Conservation (phyloP, 148 eudicot species). For the Vaccinium macrocarpon region DNA sequence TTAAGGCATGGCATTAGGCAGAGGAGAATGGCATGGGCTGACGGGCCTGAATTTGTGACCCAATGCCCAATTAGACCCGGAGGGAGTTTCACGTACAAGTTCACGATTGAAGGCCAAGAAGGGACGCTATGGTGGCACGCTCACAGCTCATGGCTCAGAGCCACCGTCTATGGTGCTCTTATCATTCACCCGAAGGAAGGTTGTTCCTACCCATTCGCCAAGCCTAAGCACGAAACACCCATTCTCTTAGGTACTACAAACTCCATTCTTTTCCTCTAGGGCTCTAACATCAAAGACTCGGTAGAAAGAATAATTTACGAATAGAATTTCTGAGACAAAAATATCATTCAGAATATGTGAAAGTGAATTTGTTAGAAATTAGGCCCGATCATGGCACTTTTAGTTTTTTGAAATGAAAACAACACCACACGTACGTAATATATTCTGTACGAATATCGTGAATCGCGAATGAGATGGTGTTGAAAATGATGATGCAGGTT, state of each 20-base stretch:
- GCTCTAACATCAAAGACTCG: too few species aligned
- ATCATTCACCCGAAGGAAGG: slow-evolving; percentile 45
- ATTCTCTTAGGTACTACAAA: slow-evolving; percentile 34
- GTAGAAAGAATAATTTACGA: too few species aligned
- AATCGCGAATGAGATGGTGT: background rate
- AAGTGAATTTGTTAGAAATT: too few species aligned
- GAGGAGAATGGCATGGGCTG: slow-evolving; percentile 46
- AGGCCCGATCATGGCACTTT: too few species aligned
- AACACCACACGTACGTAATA: too few species aligned
- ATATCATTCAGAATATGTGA: background rate
- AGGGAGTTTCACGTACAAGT: slow-evolving; percentile 37
- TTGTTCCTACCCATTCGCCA: slow-evolving; percentile 37
- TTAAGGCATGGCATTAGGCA: slow-evolving; percentile 50
- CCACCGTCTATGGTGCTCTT: slow-evolving; percentile 50
- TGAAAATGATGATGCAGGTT: slow-evolving; percentile 40
- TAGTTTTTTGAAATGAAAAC: too few species aligned
- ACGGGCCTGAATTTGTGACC: slow-evolving; percentile 47
- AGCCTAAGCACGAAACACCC: slow-evolving; percentile 36
- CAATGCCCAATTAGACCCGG: slow-evolving; percentile 58
- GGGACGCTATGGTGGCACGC: slow-evolving; percentile 67
- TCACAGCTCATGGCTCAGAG: slow-evolving; percentile 55
- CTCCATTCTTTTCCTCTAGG: too few species aligned
- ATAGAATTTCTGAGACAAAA: background rate
- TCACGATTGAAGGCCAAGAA: slow-evolving; percentile 43
- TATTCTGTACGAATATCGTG: background rate